phyloP scores from a whole-genome alignment of 2,329 filamentous ascomycete genomes.

The Scedosporium aurantiacum region DNA sequence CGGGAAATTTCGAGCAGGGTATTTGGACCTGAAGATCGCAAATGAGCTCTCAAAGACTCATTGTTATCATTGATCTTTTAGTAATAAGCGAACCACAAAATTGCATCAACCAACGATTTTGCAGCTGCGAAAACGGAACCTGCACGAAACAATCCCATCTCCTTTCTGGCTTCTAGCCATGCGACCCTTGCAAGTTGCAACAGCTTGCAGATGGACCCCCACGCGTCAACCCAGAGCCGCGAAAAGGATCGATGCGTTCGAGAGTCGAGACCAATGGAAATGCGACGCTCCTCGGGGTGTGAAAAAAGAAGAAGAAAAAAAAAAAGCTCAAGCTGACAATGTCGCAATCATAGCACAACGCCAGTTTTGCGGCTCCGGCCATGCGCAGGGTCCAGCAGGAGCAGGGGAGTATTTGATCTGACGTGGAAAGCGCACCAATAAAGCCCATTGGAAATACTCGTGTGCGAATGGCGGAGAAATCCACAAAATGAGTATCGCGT shows the following conservation, averaged over 20 bases:
- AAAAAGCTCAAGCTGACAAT: neutral
- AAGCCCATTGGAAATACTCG: neutral
- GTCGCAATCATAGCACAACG: too few species aligned
- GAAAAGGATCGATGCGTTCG: neutral
- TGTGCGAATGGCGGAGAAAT: neutral
- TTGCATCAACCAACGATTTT: neutral
- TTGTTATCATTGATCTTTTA: neutral
- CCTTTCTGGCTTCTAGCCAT: neutral
- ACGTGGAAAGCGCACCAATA: neutral
- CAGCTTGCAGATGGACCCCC: neutral
- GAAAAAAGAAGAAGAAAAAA: neutral
- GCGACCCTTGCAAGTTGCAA: neutral
- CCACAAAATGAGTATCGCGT: neutral
- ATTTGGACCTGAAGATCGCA: too few species aligned
- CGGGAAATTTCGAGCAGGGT: neutral
- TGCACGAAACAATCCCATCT: neutral
- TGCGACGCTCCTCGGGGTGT: neutral
- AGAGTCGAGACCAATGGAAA: neutral
- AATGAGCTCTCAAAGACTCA: too few species aligned
- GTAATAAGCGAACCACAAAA: neutral
- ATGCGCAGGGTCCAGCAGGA: too few species aligned
- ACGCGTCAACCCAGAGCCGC: neutral
- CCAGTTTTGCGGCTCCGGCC: too few species aligned
- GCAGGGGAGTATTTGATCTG: too few species aligned
- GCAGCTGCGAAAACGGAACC: neutral